Base-by-base conservation (phyloP, 2,329 filamentous ascomycete species). In the Myrmaecium sp. region DNA sequence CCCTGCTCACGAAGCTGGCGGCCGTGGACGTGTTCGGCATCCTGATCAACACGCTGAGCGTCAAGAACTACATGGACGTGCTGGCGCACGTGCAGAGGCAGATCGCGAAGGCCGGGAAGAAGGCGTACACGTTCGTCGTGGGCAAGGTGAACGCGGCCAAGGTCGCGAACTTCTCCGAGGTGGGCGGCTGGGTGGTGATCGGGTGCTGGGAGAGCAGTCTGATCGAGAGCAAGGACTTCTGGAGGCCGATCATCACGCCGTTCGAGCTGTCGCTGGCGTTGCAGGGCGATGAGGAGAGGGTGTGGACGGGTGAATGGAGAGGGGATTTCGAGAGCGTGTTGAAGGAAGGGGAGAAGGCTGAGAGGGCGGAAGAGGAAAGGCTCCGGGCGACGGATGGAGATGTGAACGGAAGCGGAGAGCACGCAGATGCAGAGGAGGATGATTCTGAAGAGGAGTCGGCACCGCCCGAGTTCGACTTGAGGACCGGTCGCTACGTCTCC, bases 121-220 rank as follows among this genome's bases (percentile, higher is more conserved):
- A 95, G 57, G 78, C 71, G 47, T 98, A 98, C 50, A 81, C 86
- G 2, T 81, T 98, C 25, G 89, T 98, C 2, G 89, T 98, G 0
- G 89, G 89, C 32, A 95, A 95, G 50, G 63, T 98, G 14, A 98
- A 95, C 44, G 75, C 84, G 0, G 86, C 84, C 19, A 98, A 98
- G 51, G 64, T 98, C 13, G 89, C 89, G 25, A 98, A 98, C 52
- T 98, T 98, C 54, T 71, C 77, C 31, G 89, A 98, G 51, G 70
- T 98, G 4, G 86, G 83, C 22, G 86, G 83, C 10, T 98, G 89
- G 89, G 83, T 95, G 0, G 83, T 95, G 0, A 80, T 98, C 6
- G 86, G 89, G 3, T 98, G 89, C 53, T 98, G 89, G 89, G 89
- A 98, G 55, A 93, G 84, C 49, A 82, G 79, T 32, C 57, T 95